Evolutionary conservation across 306 rosid species (phyloP), one percentile per base, ranked within the genome.

Genomic region (Malus sylvestris): DNA sequence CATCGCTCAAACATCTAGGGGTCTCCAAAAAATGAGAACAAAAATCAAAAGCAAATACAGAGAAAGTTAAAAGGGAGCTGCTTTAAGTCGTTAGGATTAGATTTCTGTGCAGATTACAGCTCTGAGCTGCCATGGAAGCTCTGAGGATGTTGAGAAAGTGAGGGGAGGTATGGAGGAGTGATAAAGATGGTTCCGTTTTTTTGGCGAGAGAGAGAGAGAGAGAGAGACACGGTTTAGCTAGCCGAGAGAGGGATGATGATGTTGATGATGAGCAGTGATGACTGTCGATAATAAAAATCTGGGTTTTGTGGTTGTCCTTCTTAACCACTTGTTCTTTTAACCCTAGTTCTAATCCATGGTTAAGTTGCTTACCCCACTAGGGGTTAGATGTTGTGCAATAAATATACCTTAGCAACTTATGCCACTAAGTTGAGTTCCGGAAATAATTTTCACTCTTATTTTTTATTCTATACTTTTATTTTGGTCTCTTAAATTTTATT

Each of bases 291-390:
- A 89, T 82, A 85, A 90, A 85, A 90, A 82, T 85, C 86, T 73
- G 70, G 78, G 88, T 89, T 91, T 84, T 86, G 96, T 83, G 98
- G 97, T 64, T 81, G 91, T 79, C 87, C 91, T 89, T 88, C 93
- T 89, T 88, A 91, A 89, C 97, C 93, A 92, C 89, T 87, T 70
- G 88, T 83, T 23, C 78, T 90, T 90, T 91, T 91, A 88, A 93
- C 98, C 83, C 91, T 85, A 76, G 98, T 93, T 90, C 89, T 89
- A 88, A 88, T 90, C 92, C 81, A 68, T 90, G 96, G 97, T 93
- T 91, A 87, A 88, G 91, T 83, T 85, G 10, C 70, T 75, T 93
- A 86, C 88, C 89, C 87, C 81, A 76, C 86, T 61, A 67, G 70
- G 77, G 93, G 93, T 91, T 93, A 85, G 87, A 85, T 62, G 70